phyloP scores from a whole-genome alignment of 2,329 filamentous ascomycete species.

The Talaromyces islandicus region DNA sequence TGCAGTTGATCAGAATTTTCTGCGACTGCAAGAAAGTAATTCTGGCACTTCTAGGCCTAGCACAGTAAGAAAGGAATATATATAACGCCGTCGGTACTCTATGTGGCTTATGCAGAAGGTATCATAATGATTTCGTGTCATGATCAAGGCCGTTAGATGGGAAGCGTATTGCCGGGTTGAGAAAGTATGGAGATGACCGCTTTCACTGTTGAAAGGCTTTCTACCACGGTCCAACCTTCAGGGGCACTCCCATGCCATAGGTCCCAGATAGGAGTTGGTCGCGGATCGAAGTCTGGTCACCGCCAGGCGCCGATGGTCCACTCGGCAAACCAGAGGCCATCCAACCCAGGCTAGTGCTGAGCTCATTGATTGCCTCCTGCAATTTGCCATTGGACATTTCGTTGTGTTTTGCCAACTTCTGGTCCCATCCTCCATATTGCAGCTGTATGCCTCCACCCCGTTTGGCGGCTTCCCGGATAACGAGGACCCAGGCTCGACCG shows the following conservation, averaged over 20 bases:
- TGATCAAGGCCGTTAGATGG: slow-evolving; percentile 11
- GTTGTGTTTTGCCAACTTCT: slow-evolving; percentile 80
- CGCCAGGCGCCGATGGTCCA: slow-evolving; percentile 26
- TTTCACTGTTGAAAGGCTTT: background rate
- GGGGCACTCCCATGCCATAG: slow-evolving; percentile 49
- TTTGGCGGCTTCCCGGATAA: slow-evolving; percentile 86
- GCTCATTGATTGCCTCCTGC: slow-evolving; percentile 69
- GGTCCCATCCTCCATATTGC: slow-evolving; percentile 88
- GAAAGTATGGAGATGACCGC: slow-evolving; percentile 2
- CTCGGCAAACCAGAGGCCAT: slow-evolving; percentile 49
- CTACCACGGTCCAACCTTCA: slow-evolving; percentile 54
- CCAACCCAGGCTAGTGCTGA: slow-evolving; percentile 72
- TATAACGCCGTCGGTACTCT: slow-evolving; percentile 32
- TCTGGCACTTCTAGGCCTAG: too few species aligned
- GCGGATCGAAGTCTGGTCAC: slow-evolving; percentile 44
- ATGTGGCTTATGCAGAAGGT: slow-evolving; percentile 37
- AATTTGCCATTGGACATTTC: slow-evolving; percentile 77
- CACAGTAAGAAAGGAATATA: slow-evolving; percentile 5
- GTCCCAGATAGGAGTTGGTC: slow-evolving; percentile 53
- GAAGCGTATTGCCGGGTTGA: slow-evolving; percentile 7
- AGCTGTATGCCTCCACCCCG: slow-evolving; percentile 83
- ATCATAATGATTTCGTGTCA: slow-evolving; percentile 41
- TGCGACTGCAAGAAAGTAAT: background rate
- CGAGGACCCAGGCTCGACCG: slow-evolving; percentile 83
- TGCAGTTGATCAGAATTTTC: background rate